Base-by-base conservation (phyloP, 164 flowering plant species). In the Dillenia turbinata region DNA sequence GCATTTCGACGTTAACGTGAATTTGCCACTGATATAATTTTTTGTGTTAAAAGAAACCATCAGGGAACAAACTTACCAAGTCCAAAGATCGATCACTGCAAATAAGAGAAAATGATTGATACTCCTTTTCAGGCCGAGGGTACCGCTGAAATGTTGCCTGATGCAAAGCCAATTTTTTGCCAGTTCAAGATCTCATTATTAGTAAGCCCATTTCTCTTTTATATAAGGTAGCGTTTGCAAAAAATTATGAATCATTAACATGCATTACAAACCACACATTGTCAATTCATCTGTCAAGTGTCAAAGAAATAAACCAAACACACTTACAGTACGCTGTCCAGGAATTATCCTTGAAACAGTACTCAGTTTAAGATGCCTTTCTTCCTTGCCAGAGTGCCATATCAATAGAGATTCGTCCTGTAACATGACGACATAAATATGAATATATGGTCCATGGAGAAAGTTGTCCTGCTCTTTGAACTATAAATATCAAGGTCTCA, bases 241-340 rank as follows among this genome's bases (percentile, higher is more conserved):
- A 19, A 19, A 19, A 19, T 19, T 19, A 19, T 19, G 22, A 19
- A 19, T 19, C 22, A 19, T 19, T 19, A 19, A 19, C 1, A 19
- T 19, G 22, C 22, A 19, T 19, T 19, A 19, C 22, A 19, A 19
- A 1, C 22, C 22, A 19, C 22, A 19, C 22, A 19, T 19, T 1
- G 22, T 19, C 22, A 19, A 19, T 19, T 19, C 1, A 19, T 19
- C 22, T 19, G 64, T 10, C 58, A 17, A 63, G 10, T 11, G 46
- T 43, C 46, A 63, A 12, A 16, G 49, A 17, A 8, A 15, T 40
- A 12, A n/a, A 15, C 5, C 12, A 43, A 56, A 66, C n/a, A 69
- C 63, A 73, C 96, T 92, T 75, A 92, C 98, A 63, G 98, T 92
- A 40, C 94, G 87, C 72, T 92, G 96, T 62, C 98, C 97, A 58